Conservation (phyloP, 2,329 filamentous ascomycete species). For the Aureobasidium sp. region DNA sequence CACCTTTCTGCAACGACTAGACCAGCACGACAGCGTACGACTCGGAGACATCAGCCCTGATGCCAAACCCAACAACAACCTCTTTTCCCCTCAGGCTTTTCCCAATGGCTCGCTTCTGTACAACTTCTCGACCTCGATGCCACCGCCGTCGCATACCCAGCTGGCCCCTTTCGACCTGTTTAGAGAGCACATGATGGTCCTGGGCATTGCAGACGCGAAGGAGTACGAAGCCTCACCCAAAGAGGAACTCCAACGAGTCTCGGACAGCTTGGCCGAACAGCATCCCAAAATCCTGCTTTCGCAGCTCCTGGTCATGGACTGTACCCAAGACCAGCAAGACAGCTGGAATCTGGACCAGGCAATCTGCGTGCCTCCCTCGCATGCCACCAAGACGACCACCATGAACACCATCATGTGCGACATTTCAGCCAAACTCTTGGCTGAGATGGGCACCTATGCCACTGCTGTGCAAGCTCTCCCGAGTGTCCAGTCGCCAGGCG, state of each 20-base stretch:
- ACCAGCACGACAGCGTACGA: slow-evolving; percentile 71
- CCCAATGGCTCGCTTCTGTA: slow-evolving; percentile 81
- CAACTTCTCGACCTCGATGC: slow-evolving; percentile 73
- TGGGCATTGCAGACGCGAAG: slow-evolving; percentile 76
- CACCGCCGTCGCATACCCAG: slow-evolving; percentile 70
- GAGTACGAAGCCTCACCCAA: slow-evolving; percentile 50
- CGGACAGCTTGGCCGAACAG: slow-evolving; percentile 43
- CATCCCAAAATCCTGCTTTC: slow-evolving; percentile 73
- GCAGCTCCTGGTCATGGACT: slow-evolving; percentile 74
- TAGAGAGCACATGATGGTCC: slow-evolving; percentile 72
- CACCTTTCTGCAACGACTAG: slow-evolving; percentile 69
- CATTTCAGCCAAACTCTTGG: slow-evolving; percentile 38
- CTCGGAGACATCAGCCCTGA: slow-evolving; percentile 83
- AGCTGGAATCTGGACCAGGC: slow-evolving; percentile 54
- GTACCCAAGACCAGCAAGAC: slow-evolving; percentile 52
- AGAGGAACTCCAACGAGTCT: slow-evolving; percentile 24
- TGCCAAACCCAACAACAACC: slow-evolving; percentile 76
- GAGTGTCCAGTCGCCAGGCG: slow-evolving; percentile 70
- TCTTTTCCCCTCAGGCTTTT: slow-evolving; percentile 88
- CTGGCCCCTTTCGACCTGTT: slow-evolving; percentile 86
- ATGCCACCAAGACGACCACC: slow-evolving; percentile 67
- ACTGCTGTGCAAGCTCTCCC: slow-evolving; percentile 47
- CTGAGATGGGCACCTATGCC: slow-evolving; percentile 42
- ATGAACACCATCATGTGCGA: slow-evolving; percentile 42
- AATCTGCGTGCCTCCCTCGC: slow-evolving; percentile 60